phyloP scores from a whole-genome alignment of 495 filamentous ascomycete genomes.

The Hypoxylon fragiforme region DNA sequence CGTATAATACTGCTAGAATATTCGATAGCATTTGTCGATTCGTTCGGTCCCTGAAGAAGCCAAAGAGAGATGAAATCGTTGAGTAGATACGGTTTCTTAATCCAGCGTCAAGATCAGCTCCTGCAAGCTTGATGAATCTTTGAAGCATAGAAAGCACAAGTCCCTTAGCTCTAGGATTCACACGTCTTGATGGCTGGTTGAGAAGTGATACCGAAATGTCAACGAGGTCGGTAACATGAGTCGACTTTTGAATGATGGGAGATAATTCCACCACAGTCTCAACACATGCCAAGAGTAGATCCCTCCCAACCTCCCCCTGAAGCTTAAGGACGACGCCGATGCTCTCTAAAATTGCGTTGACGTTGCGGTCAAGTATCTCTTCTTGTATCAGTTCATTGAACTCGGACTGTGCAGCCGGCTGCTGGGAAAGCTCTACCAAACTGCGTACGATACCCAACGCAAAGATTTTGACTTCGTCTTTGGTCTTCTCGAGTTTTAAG shows the following conservation, averaged over 20 bases:
- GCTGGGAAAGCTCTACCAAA: constrained; percentile 60
- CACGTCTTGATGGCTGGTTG: constrained; percentile 75
- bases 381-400: constrained; percentile 63
- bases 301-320: constrained; percentile 64
- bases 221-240: constrained; percentile 71
- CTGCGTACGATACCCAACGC: constrained; percentile 72
- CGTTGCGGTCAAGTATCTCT: constrained; percentile 67
- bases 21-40: constrained; percentile 72
- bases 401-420: constrained; percentile 53
- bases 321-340: constrained; percentile 65
- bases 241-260: constrained; percentile 69
- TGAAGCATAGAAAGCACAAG: constrained; percentile 75
- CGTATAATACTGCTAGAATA: constrained; percentile 70
- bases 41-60: constrained; percentile 78
- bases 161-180: constrained; percentile 81
- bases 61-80: constrained; percentile 75
- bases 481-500: constrained; percentile 71
- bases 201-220: constrained; percentile 79
- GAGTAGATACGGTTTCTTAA: constrained; percentile 62
- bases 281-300: constrained; percentile 74
- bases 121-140: constrained; percentile 69
- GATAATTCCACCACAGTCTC: constrained; percentile 73
- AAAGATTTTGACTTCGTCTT: constrained; percentile 86
- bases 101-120: constrained; percentile 56
- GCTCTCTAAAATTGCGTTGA: constrained; percentile 67